Percentiles rank a stretch among this genome's conserved stretches.
These are phyloP conservation scores for Mycena pura DNA, from an alignment of 768 basidiomycete genomes.

Conservation along the genomic window DNA sequence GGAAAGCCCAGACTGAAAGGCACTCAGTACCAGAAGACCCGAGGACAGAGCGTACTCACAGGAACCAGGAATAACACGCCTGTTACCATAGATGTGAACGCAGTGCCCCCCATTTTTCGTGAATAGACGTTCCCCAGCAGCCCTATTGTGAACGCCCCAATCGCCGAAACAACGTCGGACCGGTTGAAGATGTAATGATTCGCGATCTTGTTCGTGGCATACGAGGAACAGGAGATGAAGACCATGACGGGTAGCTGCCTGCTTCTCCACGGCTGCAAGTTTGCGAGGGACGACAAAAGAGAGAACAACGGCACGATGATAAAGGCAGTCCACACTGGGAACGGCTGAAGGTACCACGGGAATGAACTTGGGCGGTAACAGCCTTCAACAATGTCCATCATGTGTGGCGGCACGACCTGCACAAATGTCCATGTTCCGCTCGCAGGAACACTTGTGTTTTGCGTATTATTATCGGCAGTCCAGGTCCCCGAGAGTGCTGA, in stretches of 20 bases:
- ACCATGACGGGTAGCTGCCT: slow-evolving; percentile 84
- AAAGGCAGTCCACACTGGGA: slow-evolving; percentile 80
- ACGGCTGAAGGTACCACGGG: slow-evolving; percentile 83
- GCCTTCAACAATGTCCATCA: slow-evolving; percentile 60
- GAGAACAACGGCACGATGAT: slow-evolving; percentile 81
- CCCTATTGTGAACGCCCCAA: slow-evolving; percentile 85
- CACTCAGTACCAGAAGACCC: slow-evolving; percentile 5
- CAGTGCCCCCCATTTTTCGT: slow-evolving; percentile 81
- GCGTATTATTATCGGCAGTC: slow-evolving; percentile 61
- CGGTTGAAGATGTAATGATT: slow-evolving; percentile 87
- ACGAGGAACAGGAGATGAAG: slow-evolving; percentile 79
- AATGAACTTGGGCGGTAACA: slow-evolving; percentile 73
- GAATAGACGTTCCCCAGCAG: slow-evolving; percentile 83
- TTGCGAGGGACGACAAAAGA: slow-evolving; percentile 72
- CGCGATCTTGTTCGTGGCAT: slow-evolving; percentile 80
- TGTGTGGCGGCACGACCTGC: slow-evolving; percentile 52
- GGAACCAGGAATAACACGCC: slow-evolving; percentile 89
- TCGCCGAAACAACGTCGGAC: slow-evolving; percentile 83
- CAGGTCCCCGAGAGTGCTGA: slow-evolving; percentile 71
- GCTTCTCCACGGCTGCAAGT: slow-evolving; percentile 77
- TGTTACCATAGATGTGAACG: slow-evolving; percentile 91
- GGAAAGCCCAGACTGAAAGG: slow-evolving; percentile 75
- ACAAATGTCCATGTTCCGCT: slow-evolving; percentile 73
- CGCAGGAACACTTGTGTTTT: slow-evolving; percentile 50
- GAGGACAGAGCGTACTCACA: slow-evolving; percentile 51